A percentile compares a stretch with the other conserved stretches of the same genome.
These are phyloP conservation scores for Eucalyptus tenuipes DNA, from an alignment of 345 rosid species.

Conservation along the genomic window DNA sequence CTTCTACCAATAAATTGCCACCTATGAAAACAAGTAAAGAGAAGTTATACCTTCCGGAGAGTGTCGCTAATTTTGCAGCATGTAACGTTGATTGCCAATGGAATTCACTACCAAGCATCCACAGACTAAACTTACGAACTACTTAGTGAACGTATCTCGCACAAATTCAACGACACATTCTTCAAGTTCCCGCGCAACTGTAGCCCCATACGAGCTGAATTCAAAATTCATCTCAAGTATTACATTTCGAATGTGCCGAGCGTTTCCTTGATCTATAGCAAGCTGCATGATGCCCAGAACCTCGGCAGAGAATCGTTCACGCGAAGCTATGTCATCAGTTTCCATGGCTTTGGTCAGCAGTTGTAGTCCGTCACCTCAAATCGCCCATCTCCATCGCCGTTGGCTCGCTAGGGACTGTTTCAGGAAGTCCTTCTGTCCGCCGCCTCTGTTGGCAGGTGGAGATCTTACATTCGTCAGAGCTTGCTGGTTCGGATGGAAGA, in stretches of 20 bases:
- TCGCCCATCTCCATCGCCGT: too few species aligned
- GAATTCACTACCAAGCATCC: background rate
- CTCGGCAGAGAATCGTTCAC: background rate
- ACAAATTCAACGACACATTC: background rate
- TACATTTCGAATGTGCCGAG: background rate
- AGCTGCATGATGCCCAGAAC: background rate
- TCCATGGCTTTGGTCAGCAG: background rate
- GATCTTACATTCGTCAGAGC: background rate
- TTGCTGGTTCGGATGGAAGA: background rate
- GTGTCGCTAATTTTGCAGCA: background rate
- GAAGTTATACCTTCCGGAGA: background rate
- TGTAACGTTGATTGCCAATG: background rate
- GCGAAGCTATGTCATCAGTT: background rate
- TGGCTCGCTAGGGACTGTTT: background rate
- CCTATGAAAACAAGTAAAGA: too few species aligned
- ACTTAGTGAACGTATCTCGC: background rate
- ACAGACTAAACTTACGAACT: background rate
- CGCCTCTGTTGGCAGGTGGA: background rate
- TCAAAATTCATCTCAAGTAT: background rate
- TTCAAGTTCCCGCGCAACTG: background rate
- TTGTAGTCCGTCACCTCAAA: too few species aligned
- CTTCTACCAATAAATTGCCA: too few species aligned
- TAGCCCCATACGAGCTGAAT: background rate
- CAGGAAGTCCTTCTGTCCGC: background rate
- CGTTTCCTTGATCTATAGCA: background rate